Evolutionary conservation across 2,329 filamentous ascomycete genomes (phyloP).

Genomic region (Aspergillus ibericus): DNA sequence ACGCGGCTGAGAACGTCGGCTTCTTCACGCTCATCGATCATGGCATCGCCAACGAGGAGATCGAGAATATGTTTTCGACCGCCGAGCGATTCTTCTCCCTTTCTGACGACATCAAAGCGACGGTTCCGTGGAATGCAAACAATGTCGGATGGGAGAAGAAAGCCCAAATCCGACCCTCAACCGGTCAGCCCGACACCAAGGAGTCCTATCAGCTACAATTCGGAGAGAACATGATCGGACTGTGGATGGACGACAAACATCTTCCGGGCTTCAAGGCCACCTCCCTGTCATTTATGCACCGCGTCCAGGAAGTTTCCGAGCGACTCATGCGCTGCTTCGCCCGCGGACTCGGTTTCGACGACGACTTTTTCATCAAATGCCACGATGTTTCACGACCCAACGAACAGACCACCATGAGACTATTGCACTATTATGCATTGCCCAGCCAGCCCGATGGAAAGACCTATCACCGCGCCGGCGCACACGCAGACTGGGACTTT

Average conservation of each 20-base stretch:
- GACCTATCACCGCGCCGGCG: slow-evolving; percentile 60
- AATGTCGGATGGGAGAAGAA: slow-evolving; percentile 65
- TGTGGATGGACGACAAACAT: slow-evolving; percentile 53
- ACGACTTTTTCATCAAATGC: slow-evolving; percentile 57
- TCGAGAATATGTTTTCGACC: slow-evolving; percentile 54
- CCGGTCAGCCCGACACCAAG: slow-evolving; percentile 59
- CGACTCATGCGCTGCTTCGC: slow-evolving; percentile 48
- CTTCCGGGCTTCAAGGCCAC: slow-evolving; percentile 52
- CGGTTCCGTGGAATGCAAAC: slow-evolving; percentile 55
- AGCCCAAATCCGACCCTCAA: slow-evolving; percentile 60
- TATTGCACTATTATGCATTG: slow-evolving; percentile 59
- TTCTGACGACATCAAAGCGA: slow-evolving; percentile 53
- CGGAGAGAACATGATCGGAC: slow-evolving; percentile 53
- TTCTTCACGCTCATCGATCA: slow-evolving; percentile 62
- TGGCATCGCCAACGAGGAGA: slow-evolving; percentile 50
- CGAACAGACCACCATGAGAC: slow-evolving; percentile 56
- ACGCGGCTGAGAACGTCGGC: slow-evolving; percentile 59
- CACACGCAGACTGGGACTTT: slow-evolving; percentile 65
- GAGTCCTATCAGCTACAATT: slow-evolving; percentile 66
- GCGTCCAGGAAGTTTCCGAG: slow-evolving; percentile 55
- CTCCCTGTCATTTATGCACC: slow-evolving; percentile 56
- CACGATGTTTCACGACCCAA: slow-evolving; percentile 54
- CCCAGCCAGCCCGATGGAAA: slow-evolving; percentile 37
- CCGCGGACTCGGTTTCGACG: slow-evolving; percentile 56
- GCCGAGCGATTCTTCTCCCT: slow-evolving; percentile 58